A percentile compares a stretch with the other conserved stretches of the same genome.
Conservation (phyloP, 139 green algal genomes). For the Nannochloris sp. region DNA sequence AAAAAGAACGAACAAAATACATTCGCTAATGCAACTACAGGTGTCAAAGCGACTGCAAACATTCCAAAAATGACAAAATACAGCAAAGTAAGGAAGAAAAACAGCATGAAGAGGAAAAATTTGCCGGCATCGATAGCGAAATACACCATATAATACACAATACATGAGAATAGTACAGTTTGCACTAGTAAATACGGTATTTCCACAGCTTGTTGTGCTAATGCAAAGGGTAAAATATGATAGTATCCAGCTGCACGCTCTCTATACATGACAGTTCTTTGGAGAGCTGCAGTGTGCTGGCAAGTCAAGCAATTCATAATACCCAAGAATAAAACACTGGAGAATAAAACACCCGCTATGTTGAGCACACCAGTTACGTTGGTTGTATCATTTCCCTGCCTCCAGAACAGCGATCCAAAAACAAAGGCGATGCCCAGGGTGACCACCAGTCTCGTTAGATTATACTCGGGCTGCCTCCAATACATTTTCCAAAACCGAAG, state of each 20-base stretch:
- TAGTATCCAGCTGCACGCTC: conserved; percentile 38
- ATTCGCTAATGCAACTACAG: conserved; percentile 4
- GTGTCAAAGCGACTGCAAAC: conserved; percentile 23
- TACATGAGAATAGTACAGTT: conserved; percentile 8
- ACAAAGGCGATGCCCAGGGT: conserved; percentile 37
- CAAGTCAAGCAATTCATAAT: conserved; percentile 29
- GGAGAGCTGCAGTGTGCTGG: conserved; percentile 4
- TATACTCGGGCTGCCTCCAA: conserved; percentile 38
- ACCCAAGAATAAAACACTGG: conserved; percentile 36
- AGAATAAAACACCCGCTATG: conserved; percentile 4
- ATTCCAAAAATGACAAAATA: conserved; percentile 54
- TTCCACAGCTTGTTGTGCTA: conserved; percentile 38
- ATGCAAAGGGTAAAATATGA: conserved; percentile 24
- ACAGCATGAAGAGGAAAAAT: conserved; percentile 58
- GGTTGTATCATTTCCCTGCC: not conserved
- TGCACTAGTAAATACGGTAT: conserved; percentile 19
- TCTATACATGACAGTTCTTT: conserved; percentile 10
- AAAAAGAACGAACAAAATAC: conserved; percentile 35
- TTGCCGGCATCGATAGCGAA: conserved; percentile 20
- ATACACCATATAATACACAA: not conserved
- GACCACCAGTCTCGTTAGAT: conserved; percentile 31
- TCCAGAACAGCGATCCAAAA: conserved; percentile 19
- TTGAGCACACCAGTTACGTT: not conserved
- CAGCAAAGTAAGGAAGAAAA: conserved; percentile 46
- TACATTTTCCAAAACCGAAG: conserved; percentile 28